Conservation (phyloP, 495 filamentous ascomycete species). For the Pseudoneurospora amorphoporcata region DNA sequence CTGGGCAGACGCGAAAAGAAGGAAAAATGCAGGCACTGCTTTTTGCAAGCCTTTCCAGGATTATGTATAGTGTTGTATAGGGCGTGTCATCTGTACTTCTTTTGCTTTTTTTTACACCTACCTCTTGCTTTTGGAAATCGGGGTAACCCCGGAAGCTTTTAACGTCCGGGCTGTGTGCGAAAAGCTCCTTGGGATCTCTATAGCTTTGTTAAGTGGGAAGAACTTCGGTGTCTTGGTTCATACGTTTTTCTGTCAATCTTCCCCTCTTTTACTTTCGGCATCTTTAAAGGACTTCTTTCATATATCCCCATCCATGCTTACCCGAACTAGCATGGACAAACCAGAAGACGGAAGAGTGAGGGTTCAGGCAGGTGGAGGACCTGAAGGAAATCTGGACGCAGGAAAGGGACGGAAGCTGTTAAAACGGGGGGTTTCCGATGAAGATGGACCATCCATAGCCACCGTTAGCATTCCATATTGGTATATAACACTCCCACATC, state of each 20-base stretch:
- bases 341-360: neutral
- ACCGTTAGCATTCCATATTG: neutral
- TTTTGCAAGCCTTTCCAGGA: neutral
- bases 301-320: neutral
- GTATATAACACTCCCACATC: neutral
- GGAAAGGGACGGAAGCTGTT: neutral
- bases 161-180: neutral
- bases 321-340: neutral
- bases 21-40: neutral
- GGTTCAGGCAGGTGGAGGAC: neutral
- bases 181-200: neutral
- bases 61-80: neutral
- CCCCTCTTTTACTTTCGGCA: neutral
- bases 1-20: neutral
- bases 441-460: neutral
- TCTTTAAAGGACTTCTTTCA: neutral
- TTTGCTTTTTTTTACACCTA: neutral
- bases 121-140: neutral
- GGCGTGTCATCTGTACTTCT: neutral
- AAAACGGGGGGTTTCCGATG: constrained; percentile 8
- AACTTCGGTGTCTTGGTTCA: neutral
- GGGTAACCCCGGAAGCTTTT: neutral
- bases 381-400: constrained; percentile 10
- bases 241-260: neutral
- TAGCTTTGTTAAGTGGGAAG: neutral